A percentile compares a stretch with the other conserved stretches of the same genome.
Conservation (phyloP, 2,329 filamentous ascomycete species). For the Fusarium sp. region DNA sequence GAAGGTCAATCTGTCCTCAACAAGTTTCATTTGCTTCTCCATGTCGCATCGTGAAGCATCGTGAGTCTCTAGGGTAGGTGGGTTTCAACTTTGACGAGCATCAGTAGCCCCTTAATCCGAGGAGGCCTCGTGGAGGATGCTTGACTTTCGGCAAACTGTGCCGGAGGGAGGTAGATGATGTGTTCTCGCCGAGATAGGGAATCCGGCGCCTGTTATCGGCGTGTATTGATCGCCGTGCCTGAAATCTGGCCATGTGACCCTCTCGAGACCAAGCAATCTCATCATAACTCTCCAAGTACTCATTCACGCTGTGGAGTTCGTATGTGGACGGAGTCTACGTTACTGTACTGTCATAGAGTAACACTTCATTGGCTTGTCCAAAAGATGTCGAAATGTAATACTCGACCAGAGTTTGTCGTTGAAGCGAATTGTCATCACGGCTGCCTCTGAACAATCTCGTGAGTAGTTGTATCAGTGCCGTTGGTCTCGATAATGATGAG, state of each 20-base stretch:
- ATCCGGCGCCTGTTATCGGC: not conserved
- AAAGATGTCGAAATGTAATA: not conserved
- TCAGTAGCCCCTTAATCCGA: not conserved
- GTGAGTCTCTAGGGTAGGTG: constrained; percentile 7
- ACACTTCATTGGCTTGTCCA: accelerated
- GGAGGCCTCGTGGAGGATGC: not conserved
- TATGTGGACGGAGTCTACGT: not conserved
- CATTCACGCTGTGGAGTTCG: too few species aligned
- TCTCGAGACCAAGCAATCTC: not conserved
- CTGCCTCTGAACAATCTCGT: not conserved
- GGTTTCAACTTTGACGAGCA: not conserved
- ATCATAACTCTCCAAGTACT: not conserved
- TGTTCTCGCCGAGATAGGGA: not conserved
- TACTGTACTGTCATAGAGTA: not conserved
- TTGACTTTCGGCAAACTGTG: not conserved
- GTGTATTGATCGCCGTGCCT: not conserved
- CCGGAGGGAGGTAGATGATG: not conserved
- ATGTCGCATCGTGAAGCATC: not conserved
- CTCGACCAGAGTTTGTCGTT: not conserved
- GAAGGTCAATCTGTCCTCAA: not conserved
- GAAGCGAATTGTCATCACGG: not conserved
- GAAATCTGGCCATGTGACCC: not conserved
- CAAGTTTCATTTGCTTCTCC: not conserved
- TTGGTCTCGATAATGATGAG: too few species aligned
- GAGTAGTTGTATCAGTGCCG: too few species aligned